Conservation (phyloP, 2,329 filamentous ascomycete species). For the Chrysoporthe deuterocubensis region DNA sequence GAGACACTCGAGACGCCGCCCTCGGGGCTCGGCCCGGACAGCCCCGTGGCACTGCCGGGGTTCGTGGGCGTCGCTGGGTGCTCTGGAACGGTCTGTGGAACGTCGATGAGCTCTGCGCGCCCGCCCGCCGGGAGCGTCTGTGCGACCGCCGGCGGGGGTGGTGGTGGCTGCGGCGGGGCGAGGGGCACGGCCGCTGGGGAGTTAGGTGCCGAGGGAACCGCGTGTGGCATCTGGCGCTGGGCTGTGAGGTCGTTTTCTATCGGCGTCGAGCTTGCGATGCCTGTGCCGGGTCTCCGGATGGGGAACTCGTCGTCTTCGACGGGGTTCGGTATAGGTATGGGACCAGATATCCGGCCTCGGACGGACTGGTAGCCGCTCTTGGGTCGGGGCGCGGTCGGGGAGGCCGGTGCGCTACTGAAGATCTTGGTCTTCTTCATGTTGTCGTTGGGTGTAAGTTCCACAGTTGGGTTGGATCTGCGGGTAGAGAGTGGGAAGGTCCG, state of each 20-base stretch:
- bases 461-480: conserved; percentile 19
- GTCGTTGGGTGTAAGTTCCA: conserved; percentile 1
- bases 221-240: conserved; percentile 33
- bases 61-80: conserved; percentile 34
- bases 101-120: conserved; percentile 29
- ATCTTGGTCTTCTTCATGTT: conserved; percentile 27
- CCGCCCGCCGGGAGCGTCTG: conserved; percentile 8
- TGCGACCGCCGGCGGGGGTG: conserved; percentile 11
- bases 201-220: conserved; percentile 14
- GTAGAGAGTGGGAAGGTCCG: conserved; percentile 11
- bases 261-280: conserved; percentile 40
- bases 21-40: conserved; percentile 28
- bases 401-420: conserved; percentile 22
- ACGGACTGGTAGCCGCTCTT: conserved; percentile 52
- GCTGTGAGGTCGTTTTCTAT: conserved; percentile 27
- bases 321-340: conserved; percentile 58
- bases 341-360: conserved; percentile 64
- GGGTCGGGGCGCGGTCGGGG: conserved; percentile 44
- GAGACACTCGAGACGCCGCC: conserved; percentile 23
- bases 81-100: conserved; percentile 29
- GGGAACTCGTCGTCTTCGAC: conserved; percentile 60
- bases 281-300: conserved; percentile 49
- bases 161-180: neutral
- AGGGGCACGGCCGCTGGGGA: conserved; percentile 23
- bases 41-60: conserved; percentile 25